Evolutionary conservation across 345 rosid genomes (phyloP).

Genomic region (Bruguiera sexangula): DNA sequence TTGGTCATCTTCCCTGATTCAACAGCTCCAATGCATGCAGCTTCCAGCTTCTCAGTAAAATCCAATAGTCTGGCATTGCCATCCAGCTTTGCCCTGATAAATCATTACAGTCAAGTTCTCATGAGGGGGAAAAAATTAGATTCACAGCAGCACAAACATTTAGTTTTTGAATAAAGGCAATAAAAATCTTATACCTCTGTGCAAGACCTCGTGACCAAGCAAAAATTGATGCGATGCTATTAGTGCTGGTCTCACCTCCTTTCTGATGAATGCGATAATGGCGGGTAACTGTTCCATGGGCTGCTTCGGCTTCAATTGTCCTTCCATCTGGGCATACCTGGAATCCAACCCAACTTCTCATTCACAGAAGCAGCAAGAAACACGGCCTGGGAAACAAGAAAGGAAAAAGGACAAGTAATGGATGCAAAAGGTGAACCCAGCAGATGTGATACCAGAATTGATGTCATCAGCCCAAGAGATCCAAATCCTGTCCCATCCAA

Average conservation of each 20-base stretch:
- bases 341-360: conserved; percentile 4
- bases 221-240: conserved; percentile 97
- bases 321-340: conserved; percentile 98
- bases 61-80: conserved; percentile 67
- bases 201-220: conserved; percentile 98
- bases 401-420: background rate
- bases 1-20: conserved; percentile 99
- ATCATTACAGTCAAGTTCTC: background rate
- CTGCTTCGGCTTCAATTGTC: conserved; percentile 98
- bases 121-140: background rate
- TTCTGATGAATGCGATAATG: conserved; percentile 92
- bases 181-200: conserved; percentile 59
- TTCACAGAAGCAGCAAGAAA: background rate
- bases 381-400: too few species aligned
- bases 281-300: conserved; percentile 96
- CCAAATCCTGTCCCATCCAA: conserved; percentile 64
- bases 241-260: conserved; percentile 98
- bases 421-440: background rate
- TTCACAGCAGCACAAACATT: background rate
- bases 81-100: conserved; percentile 84
- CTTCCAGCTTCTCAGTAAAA: conserved; percentile 83
- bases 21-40: conserved; percentile 74
- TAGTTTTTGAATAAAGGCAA: background rate
- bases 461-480: conserved; percentile 97
- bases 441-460: conserved; percentile 62